Evolutionary conservation across 495 filamentous ascomycete species (phyloP), one percentile per base, ranked within the genome.

Genomic region (Neurospora sp.): DNA sequence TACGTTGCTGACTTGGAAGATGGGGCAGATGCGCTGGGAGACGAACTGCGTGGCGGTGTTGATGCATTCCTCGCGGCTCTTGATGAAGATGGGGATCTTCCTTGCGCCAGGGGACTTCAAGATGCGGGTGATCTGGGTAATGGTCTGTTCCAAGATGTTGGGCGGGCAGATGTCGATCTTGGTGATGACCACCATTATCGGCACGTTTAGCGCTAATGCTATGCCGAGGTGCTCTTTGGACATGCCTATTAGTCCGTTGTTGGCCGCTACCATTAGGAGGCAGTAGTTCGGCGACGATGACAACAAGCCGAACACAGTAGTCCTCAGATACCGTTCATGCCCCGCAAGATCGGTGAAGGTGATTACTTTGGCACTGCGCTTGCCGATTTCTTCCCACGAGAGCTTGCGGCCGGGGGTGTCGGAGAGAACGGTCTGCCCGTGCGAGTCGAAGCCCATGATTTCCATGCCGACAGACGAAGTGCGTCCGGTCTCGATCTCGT

Each of bases 151-250:
- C 20, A 99, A 82, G 78, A 99, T 97, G 73, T 99, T 91, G 0
- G 96, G 96, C 20, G 96, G 96, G 78, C 96, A 99, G 70, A 98
- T 99, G 81, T 99, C 96, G 74, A 98, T 98, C 82, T 99, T 99
- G 80, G 96, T 99, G 72, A 99, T 90, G 72, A 98, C 93, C 37
- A 99, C 94, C 91, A 99, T 95, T 75, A 99, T 94, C 4, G 96
- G 96, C 35, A 99, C 96, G 78, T 98, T 98, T 41, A 99, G 82
- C 3, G 96, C 95, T 22, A 98, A 84, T 2, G 96, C 96, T 78
- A 99, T 98, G 20, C 96, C 96, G 22, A 99, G 85, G 82, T 99
- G 96, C 82, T 99, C 96, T 84, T 96, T 96, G 81, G 92, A 94
- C 96, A 99, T 99, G 8, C 96, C 96, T 73, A 98, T 93, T 22